Base-by-base conservation (phyloP, 768 basidiomycete species). In the Baorangia bicolor region DNA sequence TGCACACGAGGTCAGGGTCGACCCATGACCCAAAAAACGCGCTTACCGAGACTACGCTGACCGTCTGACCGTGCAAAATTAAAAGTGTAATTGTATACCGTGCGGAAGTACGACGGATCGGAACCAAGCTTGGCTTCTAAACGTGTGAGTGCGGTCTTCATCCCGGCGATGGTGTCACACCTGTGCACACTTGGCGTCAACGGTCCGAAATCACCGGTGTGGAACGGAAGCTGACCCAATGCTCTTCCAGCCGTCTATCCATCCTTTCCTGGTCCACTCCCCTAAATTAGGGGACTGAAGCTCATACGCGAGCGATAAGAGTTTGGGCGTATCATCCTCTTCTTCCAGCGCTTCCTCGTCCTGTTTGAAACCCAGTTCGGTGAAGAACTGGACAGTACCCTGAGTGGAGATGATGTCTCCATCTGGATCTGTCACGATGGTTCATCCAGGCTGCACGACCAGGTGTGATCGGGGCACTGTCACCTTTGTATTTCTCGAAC, bases 81-180 rank as follows among this genome's bases (percentile, higher is more conserved):
- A 63, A 95, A 96, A 0, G 90, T 88, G 66, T 83, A 83, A 53
- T 78, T 80, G 73, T 94, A 96, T 6, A 96, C 90, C 49, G 81
- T 80, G 54, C 77, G 78, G 72, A 94, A 95, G 72, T 91, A 91
- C 0, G 68, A 73, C 0, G 82, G 74, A 61, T 93, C 86, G 2
- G 77, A 74, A n/a, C 75, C 80, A 31, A 94, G 82, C 64, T 80
- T 82, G 33, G 75, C 67, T 49, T 84, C 78, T 51, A 94, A 72
- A 46, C 74, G 75, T 4, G 72, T 61, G n/a, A 94, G 73, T 14
- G 80, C 68, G 5, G 66, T 64, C 65, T 80, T 79, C 83, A 95
- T 91, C 16, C 69, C 74, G 1, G 78, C 69, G 59, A 90, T 76
- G 10, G 83, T 75, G 67, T 94, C 92, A 58, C 79, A 81, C 28